phyloP scores from a whole-genome alignment of 1,139 yeast species.

The Blastobotrys illinoisensis region DNA sequence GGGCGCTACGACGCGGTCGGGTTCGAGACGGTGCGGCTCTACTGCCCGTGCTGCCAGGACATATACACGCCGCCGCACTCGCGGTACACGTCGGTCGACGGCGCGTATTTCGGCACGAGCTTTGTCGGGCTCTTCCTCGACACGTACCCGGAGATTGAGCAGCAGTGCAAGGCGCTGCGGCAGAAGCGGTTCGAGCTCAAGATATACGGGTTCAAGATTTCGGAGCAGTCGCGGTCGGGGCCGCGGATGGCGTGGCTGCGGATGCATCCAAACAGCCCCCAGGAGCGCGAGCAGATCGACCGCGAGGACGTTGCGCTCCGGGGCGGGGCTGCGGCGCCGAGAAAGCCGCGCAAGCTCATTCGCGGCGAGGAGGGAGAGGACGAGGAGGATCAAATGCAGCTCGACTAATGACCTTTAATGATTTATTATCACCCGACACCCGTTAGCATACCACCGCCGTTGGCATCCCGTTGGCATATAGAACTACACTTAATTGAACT shows the following conservation, averaged over 20 bases:
- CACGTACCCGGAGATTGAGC: conserved; percentile 79
- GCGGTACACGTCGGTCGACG: conserved; percentile 82
- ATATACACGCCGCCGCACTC: conserved; percentile 82
- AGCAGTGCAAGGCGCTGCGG: conserved; percentile 43
- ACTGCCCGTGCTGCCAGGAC: conserved; percentile 93
- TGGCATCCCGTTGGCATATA: neutral
- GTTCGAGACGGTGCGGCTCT: conserved; percentile 82
- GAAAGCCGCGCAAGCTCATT: neutral
- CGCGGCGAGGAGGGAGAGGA: conserved; percentile 7
- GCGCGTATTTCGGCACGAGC: conserved; percentile 94
- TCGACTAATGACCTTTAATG: neutral
- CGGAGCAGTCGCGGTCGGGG: conserved; percentile 72
- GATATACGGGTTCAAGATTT: conserved; percentile 81
- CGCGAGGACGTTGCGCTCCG: conserved; percentile 16
- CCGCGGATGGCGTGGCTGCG: conserved; percentile 96
- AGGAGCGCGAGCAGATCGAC: conserved; percentile 20
- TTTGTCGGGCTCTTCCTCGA: conserved; percentile 89
- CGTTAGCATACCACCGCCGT: neutral
- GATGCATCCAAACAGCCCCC: conserved; percentile 30
- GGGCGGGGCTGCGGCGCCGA: neutral
- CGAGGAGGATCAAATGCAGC: conserved; percentile 1
- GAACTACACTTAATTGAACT: neutral
- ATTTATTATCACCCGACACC: neutral
- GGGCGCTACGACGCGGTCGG: conserved; percentile 92
- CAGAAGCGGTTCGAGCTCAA: conserved; percentile 63